Evolutionary conservation across 495 filamentous ascomycete genomes (phyloP).

Genomic region (Neurospora cerealis): DNA sequence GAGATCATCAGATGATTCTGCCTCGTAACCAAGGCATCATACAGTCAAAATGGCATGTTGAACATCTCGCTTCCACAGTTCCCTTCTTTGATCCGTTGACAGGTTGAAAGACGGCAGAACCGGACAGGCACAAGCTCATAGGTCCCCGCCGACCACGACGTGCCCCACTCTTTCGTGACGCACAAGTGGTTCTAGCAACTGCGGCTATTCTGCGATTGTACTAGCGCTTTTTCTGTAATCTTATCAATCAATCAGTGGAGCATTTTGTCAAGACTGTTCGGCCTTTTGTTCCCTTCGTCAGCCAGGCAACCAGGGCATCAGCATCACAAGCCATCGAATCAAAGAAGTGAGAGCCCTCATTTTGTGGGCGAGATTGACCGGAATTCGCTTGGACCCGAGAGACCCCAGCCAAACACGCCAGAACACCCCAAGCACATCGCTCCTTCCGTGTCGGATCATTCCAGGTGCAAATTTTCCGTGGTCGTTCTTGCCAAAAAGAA

Average conservation of each 20-base stretch:
- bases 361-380: constrained; percentile 1
- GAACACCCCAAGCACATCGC: background rate
- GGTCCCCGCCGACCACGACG: background rate
- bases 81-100: background rate
- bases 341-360: constrained; percentile 4
- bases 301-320: constrained; percentile 7
- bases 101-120: background rate
- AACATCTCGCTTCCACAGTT: background rate
- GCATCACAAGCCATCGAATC: constrained; percentile 13
- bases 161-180: background rate
- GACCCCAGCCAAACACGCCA: background rate
- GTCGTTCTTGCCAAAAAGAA: background rate
- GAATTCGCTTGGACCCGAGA: background rate
- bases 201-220: constrained; percentile 2
- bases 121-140: background rate
- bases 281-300: background rate
- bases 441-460: background rate
- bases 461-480: background rate
- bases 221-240: constrained; percentile 15
- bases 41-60: background rate
- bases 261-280: background rate
- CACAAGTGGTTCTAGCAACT: background rate
- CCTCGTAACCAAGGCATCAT: background rate
- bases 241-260: constrained; percentile 30
- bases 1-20: background rate